Conservation (phyloP, 1,139 yeast genomes). For the Pneumocystis wakefieldiae region DNA sequence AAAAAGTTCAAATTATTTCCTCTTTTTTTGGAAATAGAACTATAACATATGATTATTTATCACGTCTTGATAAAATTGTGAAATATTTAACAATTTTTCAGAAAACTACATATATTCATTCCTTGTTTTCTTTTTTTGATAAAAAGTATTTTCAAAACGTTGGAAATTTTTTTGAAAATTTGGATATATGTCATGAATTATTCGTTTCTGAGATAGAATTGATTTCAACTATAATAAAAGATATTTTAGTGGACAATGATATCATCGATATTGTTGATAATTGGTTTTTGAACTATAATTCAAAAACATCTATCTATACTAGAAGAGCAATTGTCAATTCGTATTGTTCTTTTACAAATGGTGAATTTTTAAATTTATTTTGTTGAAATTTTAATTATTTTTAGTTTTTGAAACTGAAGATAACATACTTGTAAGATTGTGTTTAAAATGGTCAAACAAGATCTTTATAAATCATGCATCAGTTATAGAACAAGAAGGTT, state of each 20-base stretch:
- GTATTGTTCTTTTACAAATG: background rate
- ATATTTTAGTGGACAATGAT: background rate
- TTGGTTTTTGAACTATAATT: background rate
- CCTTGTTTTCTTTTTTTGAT: background rate
- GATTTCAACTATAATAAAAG: background rate
- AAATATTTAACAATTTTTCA: background rate
- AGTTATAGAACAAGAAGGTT: background rate
- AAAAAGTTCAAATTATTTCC: background rate
- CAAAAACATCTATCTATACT: background rate
- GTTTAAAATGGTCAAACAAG: background rate
- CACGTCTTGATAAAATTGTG: background rate
- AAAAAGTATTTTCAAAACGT: background rate
- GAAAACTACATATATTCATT: background rate
- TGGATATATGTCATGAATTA: background rate
- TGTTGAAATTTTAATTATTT: background rate
- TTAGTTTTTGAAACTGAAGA: background rate
- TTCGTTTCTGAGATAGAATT: background rate
- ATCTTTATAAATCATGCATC: background rate
- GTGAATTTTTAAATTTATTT: background rate
- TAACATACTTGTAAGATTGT: background rate
- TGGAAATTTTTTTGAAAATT: background rate
- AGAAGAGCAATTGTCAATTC: background rate
- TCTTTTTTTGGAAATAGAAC: background rate
- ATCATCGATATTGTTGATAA: background rate
- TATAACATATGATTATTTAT: background rate